Conservation (phyloP, 2,329 filamentous ascomycete species). For the Fusarium tuaranense region DNA sequence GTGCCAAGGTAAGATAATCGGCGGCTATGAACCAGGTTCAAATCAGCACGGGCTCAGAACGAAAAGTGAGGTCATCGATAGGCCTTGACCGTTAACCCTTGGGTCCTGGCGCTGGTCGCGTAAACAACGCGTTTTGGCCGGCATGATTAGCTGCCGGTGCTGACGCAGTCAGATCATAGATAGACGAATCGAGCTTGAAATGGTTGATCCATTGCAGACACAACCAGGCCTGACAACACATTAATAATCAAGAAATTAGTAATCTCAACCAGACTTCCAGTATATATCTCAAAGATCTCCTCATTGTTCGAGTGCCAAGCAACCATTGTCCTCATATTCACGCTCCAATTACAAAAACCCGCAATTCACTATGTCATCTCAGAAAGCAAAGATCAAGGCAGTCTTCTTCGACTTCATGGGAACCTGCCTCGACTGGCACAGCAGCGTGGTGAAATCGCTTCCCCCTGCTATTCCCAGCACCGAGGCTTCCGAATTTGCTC, state of each 20-base stretch:
- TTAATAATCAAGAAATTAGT: not conserved
- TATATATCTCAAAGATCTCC: not conserved
- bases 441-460: constrained; percentile 50
- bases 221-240: not conserved
- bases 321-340: not conserved
- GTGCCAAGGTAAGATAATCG: not conserved
- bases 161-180: not conserved
- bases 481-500: constrained; percentile 55
- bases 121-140: not conserved
- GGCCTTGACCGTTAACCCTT: not conserved
- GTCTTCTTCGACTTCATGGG: constrained; percentile 70
- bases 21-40: not conserved
- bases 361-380: not conserved
- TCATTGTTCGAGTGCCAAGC: not conserved
- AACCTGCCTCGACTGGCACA: constrained; percentile 68
- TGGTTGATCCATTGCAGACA: not conserved
- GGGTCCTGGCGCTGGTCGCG: not conserved
- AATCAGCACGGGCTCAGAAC: not conserved
- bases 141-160: not conserved
- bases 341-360: not conserved
- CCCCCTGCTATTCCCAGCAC: constrained; percentile 48
- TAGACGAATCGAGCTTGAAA: not conserved
- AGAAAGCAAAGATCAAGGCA: constrained; percentile 51
- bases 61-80: not conserved
- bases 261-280: not conserved